Base-by-base conservation (phyloP, 2,329 filamentous ascomycete species). In the Exophiala spinifera region DNA sequence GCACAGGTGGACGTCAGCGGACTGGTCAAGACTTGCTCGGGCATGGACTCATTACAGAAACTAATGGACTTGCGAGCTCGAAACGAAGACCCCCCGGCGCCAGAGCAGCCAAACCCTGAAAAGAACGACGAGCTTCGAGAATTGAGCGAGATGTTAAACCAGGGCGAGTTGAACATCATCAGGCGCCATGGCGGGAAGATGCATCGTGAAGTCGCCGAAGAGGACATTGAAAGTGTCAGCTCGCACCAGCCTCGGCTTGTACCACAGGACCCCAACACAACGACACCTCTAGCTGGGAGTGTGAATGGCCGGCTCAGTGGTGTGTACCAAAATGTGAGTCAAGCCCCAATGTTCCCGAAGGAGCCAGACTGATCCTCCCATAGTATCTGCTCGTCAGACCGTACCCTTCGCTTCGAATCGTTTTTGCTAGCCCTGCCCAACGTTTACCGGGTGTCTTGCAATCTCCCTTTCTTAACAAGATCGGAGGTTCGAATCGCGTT, bases 1-100 rank as follows among this genome's bases (percentile, higher is more conserved):
- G 86, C 86, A 0, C 86, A 89, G 65, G 81, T 89, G 23, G 87
- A 89, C 58, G 78, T 89, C 4, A 86, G 83, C 1, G 84, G 84
- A 3, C 75, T 89, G 0, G 82, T 83, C 15, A 86, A 85, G 64
- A 82, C 87, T 40, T 82, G 79, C 57, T 78, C 81, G 1, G 85
- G 85, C 17, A 77, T 89, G 39, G 82, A 86, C 8, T 84, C 83
- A 0, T 72, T 88, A 14, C 74, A 75, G 48, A 72, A 72, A 7
- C 72, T 86, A 23, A 69, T 71, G 31, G 64, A 68, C 49, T 57
- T 68, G 48, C 64, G 67, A 56, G 40, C 56, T 65, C 66, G 64
- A 37, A 55, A 63, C n/a, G 65, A 71, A 46, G 65, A 62, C 43
- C 52, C 64, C 42, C 53, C 64, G 20, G 33, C 59, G 14, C 61